Conservation (phyloP, 768 basidiomycete species). For the Calvatia gigantea region DNA sequence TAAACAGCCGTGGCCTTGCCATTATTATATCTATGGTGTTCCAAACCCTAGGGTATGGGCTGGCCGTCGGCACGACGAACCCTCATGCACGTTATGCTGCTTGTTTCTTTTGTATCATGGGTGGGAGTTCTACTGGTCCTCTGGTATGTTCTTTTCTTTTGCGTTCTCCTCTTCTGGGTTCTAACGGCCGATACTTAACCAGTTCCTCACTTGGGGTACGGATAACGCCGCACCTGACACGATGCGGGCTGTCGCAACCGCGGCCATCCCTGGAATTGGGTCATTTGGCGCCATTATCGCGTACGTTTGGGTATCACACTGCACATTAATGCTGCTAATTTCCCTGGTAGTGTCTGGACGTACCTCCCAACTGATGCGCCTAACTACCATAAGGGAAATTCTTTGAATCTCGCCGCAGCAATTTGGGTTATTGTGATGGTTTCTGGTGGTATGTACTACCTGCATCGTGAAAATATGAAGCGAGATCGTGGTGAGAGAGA, state of each 20-base stretch:
- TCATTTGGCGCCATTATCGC: conserved; percentile 43
- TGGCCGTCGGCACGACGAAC: conserved; percentile 38
- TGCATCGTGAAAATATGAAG: conserved; percentile 39
- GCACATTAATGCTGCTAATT: not conserved
- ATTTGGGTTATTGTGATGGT: conserved; percentile 27
- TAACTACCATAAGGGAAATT: conserved; percentile 44
- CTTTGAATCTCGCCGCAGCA: conserved; percentile 38
- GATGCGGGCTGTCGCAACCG: conserved; percentile 41
- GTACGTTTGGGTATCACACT: conserved; percentile 21
- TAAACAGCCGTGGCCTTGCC: conserved; percentile 30
- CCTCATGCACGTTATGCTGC: conserved; percentile 44
- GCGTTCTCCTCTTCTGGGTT: not conserved
- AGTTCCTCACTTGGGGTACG: conserved; percentile 43
- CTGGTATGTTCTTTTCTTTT: conserved; percentile 16
- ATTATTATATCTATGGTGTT: conserved; percentile 32
- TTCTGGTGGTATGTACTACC: conserved; percentile 27
- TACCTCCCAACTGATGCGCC: conserved; percentile 44
- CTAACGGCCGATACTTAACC: not conserved
- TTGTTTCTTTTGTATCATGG: conserved; percentile 40
- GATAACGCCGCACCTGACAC: conserved; percentile 50
- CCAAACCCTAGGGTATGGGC: conserved; percentile 40
- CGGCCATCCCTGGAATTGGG: conserved; percentile 42
- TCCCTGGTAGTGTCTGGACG: conserved; percentile 37
- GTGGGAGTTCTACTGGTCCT: conserved; percentile 36
- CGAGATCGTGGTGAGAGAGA: conserved; percentile 40